Conservation (phyloP, 139 green algal genomes). For the Haematococcus sp. region DNA sequence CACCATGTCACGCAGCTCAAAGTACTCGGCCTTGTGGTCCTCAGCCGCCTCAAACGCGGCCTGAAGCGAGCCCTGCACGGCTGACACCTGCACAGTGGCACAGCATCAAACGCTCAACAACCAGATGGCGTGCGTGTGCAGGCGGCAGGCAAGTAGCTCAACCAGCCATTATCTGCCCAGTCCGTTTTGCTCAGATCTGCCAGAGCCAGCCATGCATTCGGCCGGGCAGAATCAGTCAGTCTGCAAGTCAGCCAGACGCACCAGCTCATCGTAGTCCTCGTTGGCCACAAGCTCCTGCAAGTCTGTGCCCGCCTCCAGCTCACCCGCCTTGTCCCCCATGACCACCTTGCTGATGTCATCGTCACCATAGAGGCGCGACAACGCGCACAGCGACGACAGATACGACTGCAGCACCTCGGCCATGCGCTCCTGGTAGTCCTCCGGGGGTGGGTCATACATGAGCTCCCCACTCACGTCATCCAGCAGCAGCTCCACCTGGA, state of each 20-base stretch:
- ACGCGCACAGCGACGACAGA: conserved; percentile 38
- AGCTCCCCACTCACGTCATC: conserved; percentile 38
- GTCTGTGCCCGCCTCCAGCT: conserved; percentile 50
- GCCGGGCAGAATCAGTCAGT: too few relatives aligned
- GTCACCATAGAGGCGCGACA: conserved; percentile 48
- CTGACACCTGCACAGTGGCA: conserved; percentile 21
- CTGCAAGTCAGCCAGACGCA: too few relatives aligned
- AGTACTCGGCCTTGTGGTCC: conserved; percentile 57
- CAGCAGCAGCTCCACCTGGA: conserved; percentile 64
- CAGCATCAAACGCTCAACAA: too few relatives aligned
- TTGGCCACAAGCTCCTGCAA: conserved; percentile 67
- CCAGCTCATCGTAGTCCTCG: conserved; percentile 58
- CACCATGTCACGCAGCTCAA: conserved; percentile 48
- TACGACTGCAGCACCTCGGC: conserved; percentile 9
- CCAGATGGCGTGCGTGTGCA: too few relatives aligned
- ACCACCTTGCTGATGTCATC: conserved; percentile 37
- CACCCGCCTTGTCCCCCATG: conserved; percentile 40
- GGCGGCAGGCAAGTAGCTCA: too few relatives aligned
- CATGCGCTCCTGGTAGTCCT: conserved; percentile 34
- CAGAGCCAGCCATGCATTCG: too few relatives aligned
- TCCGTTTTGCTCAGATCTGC: too few relatives aligned
- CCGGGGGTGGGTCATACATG: conserved; percentile 42
- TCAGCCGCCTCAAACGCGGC: conserved; percentile 54
- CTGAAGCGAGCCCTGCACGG: conserved; percentile 46
- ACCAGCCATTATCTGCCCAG: too few relatives aligned